These are phyloP conservation scores for Candida khao-thaluensis DNA, from an alignment of 805 yeast species.

Conservation along the genomic window DNA sequence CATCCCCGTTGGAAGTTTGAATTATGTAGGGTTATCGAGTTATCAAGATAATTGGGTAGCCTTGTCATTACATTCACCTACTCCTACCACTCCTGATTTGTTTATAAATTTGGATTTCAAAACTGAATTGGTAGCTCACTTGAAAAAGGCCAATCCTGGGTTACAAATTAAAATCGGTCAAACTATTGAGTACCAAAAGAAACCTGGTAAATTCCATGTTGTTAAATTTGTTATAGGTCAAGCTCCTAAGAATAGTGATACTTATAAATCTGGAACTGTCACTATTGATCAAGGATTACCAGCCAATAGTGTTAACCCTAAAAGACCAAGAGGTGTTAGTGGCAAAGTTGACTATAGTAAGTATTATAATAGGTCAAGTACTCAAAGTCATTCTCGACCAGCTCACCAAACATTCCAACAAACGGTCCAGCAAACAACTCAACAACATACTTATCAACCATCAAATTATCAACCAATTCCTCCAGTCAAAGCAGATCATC, in stretches of 20 bases:
- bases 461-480: constrained; percentile 6
- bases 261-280: constrained; percentile 85
- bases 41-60: constrained; percentile 94
- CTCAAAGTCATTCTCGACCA: constrained; percentile 23
- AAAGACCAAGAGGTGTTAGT: constrained; percentile 64
- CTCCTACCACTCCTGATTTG: constrained; percentile 66
- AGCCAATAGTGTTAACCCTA: constrained; percentile 64
- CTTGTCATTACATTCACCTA: constrained; percentile 47
- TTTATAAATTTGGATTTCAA: constrained; percentile 80
- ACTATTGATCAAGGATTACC: constrained; percentile 80
- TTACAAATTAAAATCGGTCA: constrained; percentile 67
- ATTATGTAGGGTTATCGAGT: constrained; percentile 64
- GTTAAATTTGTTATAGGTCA: constrained; percentile 68
- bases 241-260: constrained; percentile 61
- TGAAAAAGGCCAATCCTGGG: constrained; percentile 59
- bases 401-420: constrained; percentile 19
- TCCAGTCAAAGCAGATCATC: constrained; percentile 1
- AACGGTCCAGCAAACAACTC: constrained; percentile 15
- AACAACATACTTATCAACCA: constrained; percentile 16
- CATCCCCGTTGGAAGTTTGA: constrained; percentile 59
- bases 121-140: constrained; percentile 79
- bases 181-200: constrained; percentile 80
- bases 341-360: constrained; percentile 42
- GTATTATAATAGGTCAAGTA: constrained; percentile 36
- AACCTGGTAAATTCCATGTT: constrained; percentile 78